These are phyloP conservation scores for Lindgomyces ingoldianus DNA, from an alignment of 495 filamentous ascomycete genomes.

Conservation along the genomic window DNA sequence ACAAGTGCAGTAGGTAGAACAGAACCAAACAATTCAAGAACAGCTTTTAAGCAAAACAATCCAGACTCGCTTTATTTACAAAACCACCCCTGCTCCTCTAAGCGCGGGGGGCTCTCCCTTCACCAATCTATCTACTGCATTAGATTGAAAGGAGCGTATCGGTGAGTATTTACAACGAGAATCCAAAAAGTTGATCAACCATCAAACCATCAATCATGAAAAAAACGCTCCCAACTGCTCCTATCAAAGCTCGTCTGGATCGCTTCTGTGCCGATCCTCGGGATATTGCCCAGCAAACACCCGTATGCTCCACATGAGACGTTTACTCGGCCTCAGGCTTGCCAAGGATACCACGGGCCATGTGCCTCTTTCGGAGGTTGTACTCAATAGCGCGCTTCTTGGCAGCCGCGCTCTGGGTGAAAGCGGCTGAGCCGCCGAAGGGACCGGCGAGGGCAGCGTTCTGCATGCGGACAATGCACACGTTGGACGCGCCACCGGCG, in stretches of 20 bases:
- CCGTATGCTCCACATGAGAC: not conserved
- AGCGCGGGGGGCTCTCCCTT: not conserved
- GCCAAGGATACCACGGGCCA: not conserved
- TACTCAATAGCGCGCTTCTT: constrained; percentile 39
- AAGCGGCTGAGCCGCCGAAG: constrained; percentile 58
- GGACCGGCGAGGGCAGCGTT: constrained; percentile 60
- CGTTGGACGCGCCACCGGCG: constrained; percentile 54
- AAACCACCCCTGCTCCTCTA: not conserved
- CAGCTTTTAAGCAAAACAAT: not conserved
- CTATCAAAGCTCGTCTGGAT: too few relatives aligned
- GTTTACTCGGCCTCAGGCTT: not conserved
- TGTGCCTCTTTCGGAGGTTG: constrained; percentile 3
- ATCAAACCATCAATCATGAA: not conserved
- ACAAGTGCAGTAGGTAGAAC: too few relatives aligned
- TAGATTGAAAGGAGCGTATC: not conserved
- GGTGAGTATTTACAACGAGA: not conserved
- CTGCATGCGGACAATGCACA: constrained; percentile 60
- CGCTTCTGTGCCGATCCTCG: too few relatives aligned
- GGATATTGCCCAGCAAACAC: not conserved
- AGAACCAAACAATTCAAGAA: too few relatives aligned
- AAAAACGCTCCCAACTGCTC: too few relatives aligned
- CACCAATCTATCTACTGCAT: not conserved
- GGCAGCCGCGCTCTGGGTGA: constrained; percentile 40
- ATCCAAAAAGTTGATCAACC: not conserved
- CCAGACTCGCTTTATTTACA: not conserved